Percentiles rank a stretch among this genome's conserved stretches.
These are phyloP conservation scores for Rosa lucieae DNA, from an alignment of 306 rosid species.

Conservation along the genomic window DNA sequence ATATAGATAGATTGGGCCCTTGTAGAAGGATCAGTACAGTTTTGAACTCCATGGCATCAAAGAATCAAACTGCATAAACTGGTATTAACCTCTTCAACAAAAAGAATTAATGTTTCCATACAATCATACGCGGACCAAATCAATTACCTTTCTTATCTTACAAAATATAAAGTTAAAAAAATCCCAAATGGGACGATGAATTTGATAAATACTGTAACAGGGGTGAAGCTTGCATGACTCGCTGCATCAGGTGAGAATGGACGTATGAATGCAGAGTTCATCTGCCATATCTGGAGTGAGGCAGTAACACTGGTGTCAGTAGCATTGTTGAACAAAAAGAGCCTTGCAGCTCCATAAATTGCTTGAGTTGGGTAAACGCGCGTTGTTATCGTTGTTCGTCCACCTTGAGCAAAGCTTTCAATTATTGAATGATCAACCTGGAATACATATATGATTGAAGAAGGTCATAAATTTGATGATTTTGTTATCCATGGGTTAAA, in stretches of 20 bases:
- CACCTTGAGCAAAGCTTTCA: constrained; percentile 94
- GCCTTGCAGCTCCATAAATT: constrained; percentile 73
- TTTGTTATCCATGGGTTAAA: not conserved
- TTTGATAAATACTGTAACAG: not conserved
- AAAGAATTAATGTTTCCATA: not conserved
- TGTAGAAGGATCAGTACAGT: not conserved
- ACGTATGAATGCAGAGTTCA: constrained; percentile 91
- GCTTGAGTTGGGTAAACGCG: constrained; percentile 91
- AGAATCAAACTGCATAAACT: constrained; percentile 3
- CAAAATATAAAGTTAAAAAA: not conserved
- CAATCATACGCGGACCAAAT: not conserved
- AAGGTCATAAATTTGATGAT: not conserved
- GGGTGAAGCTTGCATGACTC: constrained; percentile 13
- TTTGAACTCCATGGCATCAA: not conserved
- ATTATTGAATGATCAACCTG: constrained; percentile 91
- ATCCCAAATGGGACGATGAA: constrained; percentile 1
- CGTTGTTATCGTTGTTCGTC: constrained; percentile 70
- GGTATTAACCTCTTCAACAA: not conserved
- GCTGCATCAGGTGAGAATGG: constrained; percentile 49
- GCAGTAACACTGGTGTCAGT: constrained; percentile 60
- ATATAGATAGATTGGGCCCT: not conserved
- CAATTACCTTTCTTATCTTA: constrained; percentile 2
- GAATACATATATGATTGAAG: constrained; percentile 2
- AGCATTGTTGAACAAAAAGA: constrained; percentile 86
- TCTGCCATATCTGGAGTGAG: constrained; percentile 77